These are phyloP conservation scores for Ilex aquifolium DNA, from an alignment of 257 asterid genomes.

Conservation along the genomic window DNA sequence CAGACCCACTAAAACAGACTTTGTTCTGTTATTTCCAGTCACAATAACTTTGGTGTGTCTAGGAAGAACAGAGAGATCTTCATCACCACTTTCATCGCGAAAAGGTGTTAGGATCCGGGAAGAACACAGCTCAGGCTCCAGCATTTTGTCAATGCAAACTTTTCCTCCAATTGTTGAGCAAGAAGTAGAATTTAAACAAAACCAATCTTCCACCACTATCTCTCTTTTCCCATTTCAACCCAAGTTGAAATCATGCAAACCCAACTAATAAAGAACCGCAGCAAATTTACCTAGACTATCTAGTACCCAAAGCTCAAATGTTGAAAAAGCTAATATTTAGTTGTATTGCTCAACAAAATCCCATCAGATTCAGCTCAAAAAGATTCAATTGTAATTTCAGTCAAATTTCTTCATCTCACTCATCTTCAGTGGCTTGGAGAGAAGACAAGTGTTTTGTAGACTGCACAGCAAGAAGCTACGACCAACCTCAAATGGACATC, in stretches of 20 bases:
- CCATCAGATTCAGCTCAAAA: background rate
- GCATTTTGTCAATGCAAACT: slow-evolving; percentile 27
- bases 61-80: slow-evolving; percentile 88
- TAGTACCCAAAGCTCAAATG: background rate
- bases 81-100: slow-evolving; percentile 87
- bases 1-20: slow-evolving; percentile 90
- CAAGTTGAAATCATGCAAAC: background rate
- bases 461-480: slow-evolving; percentile 13
- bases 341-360: background rate
- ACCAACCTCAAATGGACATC: slow-evolving; percentile 26
- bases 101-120: slow-evolving; percentile 65
- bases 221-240: background rate
- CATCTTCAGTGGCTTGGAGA: slow-evolving; percentile 4
- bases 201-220: background rate
- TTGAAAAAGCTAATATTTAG: background rate
- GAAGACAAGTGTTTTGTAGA: slow-evolving; percentile 1
- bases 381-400: background rate
- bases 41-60: slow-evolving; percentile 95
- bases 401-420: slow-evolving; percentile 12
- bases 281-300: background rate
- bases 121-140: slow-evolving; percentile 62
- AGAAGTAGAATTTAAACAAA: background rate
- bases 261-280: background rate
- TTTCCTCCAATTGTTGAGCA: background rate
- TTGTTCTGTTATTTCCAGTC: slow-evolving; percentile 92